phyloP scores from a whole-genome alignment of 768 basidiomycete species.

The Xanthoconium stramineum region DNA sequence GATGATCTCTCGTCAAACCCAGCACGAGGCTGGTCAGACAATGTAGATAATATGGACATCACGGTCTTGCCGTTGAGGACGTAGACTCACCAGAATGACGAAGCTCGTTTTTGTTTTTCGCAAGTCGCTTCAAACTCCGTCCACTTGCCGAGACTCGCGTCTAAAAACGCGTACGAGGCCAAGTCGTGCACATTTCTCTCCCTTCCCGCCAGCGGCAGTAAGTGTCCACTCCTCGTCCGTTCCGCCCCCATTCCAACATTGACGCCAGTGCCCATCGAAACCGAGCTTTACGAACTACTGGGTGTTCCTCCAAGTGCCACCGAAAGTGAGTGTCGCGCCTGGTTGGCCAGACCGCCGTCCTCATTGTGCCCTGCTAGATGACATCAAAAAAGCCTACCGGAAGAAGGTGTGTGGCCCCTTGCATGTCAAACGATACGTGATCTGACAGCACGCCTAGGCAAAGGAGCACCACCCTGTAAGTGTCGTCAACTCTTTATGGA shows the following conservation, averaged over 20 bases:
- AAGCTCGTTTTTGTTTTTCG: background rate
- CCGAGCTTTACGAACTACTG: conserved; percentile 83
- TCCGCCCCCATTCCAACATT: background rate
- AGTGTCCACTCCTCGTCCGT: conserved; percentile 15
- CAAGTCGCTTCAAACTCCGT: conserved; percentile 31
- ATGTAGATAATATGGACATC: conserved; percentile 88
- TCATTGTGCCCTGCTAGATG: conserved; percentile 42
- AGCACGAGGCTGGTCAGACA: conserved; percentile 64
- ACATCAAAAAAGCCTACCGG: conserved; percentile 93
- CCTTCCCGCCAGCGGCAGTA: conserved; percentile 21
- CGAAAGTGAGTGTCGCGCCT: conserved; percentile 51
- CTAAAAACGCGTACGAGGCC: conserved; percentile 25
- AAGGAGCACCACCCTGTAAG: conserved; percentile 85
- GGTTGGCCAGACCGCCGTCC: background rate
- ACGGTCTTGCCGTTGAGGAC: conserved; percentile 27
- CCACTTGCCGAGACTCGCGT: conserved; percentile 29
- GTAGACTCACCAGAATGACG: conserved; percentile 20
- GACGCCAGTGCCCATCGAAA: conserved; percentile 64
- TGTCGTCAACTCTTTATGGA: background rate
- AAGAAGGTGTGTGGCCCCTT: conserved; percentile 62
- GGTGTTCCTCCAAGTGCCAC: conserved; percentile 67
- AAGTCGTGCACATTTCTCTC: background rate
- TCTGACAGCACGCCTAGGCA: conserved; percentile 49
- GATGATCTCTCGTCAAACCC: conserved; percentile 46
- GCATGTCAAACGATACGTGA: background rate